Conservation (phyloP, 306 rosid species). For the Acacia acuminata region DNA sequence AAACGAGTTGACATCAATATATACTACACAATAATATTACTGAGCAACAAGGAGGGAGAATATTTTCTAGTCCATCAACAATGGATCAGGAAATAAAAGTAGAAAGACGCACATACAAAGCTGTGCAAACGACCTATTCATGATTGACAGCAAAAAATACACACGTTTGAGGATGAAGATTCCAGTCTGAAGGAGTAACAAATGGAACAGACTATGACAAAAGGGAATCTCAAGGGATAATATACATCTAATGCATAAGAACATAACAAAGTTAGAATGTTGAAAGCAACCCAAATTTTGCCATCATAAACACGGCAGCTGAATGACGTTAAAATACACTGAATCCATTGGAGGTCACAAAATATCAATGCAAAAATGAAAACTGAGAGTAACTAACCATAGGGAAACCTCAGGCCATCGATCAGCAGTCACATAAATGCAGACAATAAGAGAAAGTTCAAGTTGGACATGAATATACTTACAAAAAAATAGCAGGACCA, state of each 20-base stretch:
- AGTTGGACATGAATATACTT: conserved; percentile 24
- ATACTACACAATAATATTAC: neutral
- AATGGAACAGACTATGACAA: neutral
- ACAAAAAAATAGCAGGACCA: conserved; percentile 31
- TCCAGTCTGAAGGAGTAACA: neutral
- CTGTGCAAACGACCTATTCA: neutral
- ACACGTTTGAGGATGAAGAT: neutral
- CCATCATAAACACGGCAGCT: neutral
- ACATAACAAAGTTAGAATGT: neutral
- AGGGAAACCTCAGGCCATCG: neutral
- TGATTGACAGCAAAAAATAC: neutral
- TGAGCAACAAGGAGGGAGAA: neutral
- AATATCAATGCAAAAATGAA: neutral
- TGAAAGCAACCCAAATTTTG: neutral
- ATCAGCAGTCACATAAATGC: neutral
- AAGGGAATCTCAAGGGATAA: neutral
- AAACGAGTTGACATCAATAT: neutral
- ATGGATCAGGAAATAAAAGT: neutral
- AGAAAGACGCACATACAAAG: neutral
- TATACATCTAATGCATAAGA: neutral
- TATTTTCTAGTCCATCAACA: neutral
- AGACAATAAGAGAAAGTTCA: conserved; percentile 8
- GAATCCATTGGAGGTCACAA: neutral
- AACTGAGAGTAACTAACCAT: neutral
- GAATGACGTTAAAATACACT: neutral